phyloP scores from a whole-genome alignment of 257 asterid genomes.

The Fraxinus anomala region DNA sequence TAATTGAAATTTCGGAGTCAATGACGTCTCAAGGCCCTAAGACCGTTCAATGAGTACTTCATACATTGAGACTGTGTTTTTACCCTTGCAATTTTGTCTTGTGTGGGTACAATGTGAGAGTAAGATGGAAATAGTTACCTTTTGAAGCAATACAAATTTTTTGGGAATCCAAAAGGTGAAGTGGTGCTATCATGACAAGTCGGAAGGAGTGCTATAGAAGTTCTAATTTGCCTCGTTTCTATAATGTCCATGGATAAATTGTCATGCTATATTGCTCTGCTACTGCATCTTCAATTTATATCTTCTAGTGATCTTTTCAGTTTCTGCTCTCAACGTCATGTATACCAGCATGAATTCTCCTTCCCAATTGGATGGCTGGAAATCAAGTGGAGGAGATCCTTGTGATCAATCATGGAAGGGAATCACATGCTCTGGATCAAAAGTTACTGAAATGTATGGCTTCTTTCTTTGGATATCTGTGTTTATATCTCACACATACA shows the following conservation, averaged over 20 bases:
- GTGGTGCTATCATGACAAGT: background rate
- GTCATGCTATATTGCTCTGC: background rate
- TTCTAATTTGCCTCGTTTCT: background rate
- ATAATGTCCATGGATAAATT: background rate
- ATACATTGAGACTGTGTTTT: background rate
- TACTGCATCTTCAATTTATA: background rate
- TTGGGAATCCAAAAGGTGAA: background rate
- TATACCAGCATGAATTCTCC: constrained; percentile 49
- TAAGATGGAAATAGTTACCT: background rate
- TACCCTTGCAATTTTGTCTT: background rate
- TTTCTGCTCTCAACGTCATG: constrained; percentile 48
- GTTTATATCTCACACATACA: background rate
- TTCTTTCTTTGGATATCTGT: background rate
- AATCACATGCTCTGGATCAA: constrained; percentile 45
- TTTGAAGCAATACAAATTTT: background rate
- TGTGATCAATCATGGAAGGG: constrained; percentile 59
- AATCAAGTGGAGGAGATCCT: constrained; percentile 51
- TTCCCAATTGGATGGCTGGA: constrained; percentile 41
- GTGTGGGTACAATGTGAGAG: background rate
- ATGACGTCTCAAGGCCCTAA: background rate
- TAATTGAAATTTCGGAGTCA: background rate
- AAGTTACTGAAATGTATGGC: constrained; percentile 45
- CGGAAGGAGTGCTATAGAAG: background rate
- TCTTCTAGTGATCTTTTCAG: constrained; percentile 27
- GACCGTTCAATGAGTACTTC: background rate